phyloP scores from a whole-genome alignment of 257 asterid species.

The Plantago major region DNA sequence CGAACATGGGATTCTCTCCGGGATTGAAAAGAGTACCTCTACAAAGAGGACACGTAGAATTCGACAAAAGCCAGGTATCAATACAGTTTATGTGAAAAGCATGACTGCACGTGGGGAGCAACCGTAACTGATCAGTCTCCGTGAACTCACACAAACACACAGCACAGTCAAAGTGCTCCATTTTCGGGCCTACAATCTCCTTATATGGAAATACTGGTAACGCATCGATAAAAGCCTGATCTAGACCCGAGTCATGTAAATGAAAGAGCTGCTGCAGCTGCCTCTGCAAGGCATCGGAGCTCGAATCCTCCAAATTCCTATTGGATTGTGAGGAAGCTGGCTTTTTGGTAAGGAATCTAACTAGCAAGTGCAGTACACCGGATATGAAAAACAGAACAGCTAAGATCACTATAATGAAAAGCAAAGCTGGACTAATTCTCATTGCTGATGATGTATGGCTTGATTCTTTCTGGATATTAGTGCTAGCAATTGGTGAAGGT shows the following conservation, averaged over 20 bases:
- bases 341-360: constrained; percentile 18
- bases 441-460: constrained; percentile 5
- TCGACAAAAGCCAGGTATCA: constrained; percentile 23
- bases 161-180: constrained; percentile 22
- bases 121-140: constrained; percentile 8
- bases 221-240: constrained; percentile 16
- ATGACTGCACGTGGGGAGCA: constrained; percentile 21
- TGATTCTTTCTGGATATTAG: constrained; percentile 33
- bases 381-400: constrained; percentile 18
- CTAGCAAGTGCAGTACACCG: constrained; percentile 20
- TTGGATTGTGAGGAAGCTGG: constrained; percentile 1
- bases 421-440: constrained; percentile 14
- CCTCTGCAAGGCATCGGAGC: constrained; percentile 15
- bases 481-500: constrained; percentile 25
- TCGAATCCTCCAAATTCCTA: constrained; percentile 1
- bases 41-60: constrained; percentile 21
- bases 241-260: constrained; percentile 18
- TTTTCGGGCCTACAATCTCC: constrained; percentile 16
- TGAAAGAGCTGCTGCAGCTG: constrained; percentile 24
- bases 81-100: constrained; percentile 21
- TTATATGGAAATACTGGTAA: constrained; percentile 12
- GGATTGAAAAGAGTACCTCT: constrained; percentile 62
- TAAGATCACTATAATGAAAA: constrained; percentile 16
- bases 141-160: constrained; percentile 24
- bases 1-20: constrained; percentile 77